Evolutionary conservation across 2,329 filamentous ascomycete species (phyloP), one percentile per base, ranked within the genome.

Genomic region (Conoideocrella luteorostrata): DNA sequence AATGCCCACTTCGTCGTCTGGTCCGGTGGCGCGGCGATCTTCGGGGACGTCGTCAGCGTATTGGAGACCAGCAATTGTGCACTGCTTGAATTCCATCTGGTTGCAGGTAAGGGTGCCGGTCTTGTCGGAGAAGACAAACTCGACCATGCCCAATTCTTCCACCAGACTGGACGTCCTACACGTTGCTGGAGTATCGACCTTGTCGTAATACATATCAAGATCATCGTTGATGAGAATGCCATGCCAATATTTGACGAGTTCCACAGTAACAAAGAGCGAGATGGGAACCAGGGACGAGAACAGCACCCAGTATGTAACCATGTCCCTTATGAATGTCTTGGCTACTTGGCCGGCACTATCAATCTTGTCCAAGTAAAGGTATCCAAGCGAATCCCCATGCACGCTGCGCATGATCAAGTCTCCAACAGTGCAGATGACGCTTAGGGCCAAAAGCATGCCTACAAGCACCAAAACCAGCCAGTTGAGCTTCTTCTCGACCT

Each of bases 61-160:
- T 66, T 95, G 91, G 42, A 97, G 83, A 21, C 93, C 93, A 21
- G 81, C 88, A 58, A 98, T 97, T 1, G 86, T 86, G 57, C 87
- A 94, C 64, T 97, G 89, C 61, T 89, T 89, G 65, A 97, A 98
- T 64, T 97, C 91, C 93, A 98, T 97, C 75, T 88, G 83, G 60
- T 97, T 97, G 68, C 90, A 95, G n/a, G 91, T 97, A 57, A 97
- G 71, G 4, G 91, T 97, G 34, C 91, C 91, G 2, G 91, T 97
- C 71, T 97, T 97, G 71, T 97, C 91, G 0, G 89, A 96, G 63
- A 98, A 98, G 51, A 98, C 93, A 58, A 94, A 98, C 59, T 97
- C 93, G 35, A 98, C 94, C 77, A 97, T 95, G 44, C 93, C 93
- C 35, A 98, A 70, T 60, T 98, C 94, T 67, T 98, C 93, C 10